Percentiles rank a stretch among this genome's conserved stretches.
These are phyloP conservation scores for Cryptococcus sp. DNA, from an alignment of 1,284 basidiomycete genomes.

Conservation along the genomic window DNA sequence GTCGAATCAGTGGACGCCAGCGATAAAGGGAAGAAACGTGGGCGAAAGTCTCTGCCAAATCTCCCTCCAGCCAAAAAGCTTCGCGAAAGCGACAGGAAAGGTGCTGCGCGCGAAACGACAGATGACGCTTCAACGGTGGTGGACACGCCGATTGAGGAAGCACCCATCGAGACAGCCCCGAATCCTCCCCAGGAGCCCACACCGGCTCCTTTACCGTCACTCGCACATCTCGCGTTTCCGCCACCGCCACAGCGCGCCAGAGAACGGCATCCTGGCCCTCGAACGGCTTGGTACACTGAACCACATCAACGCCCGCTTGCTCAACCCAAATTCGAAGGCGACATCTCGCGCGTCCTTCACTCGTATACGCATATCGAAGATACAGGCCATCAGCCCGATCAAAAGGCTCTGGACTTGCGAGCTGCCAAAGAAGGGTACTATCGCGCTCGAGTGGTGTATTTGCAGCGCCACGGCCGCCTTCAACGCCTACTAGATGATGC, in stretches of 20 bases:
- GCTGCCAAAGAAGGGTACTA: constrained; percentile 59
- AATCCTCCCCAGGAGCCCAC: constrained; percentile 22
- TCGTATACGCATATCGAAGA: constrained; percentile 63
- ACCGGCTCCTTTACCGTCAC: constrained; percentile 44
- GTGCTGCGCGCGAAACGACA: too few species aligned
- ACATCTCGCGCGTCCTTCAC: constrained; percentile 60
- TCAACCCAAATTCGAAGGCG: constrained; percentile 58
- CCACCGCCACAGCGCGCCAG: constrained; percentile 49
- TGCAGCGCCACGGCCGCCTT: constrained; percentile 51
- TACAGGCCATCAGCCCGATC: constrained; percentile 55
- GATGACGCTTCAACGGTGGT: not conserved
- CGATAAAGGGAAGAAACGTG: constrained; percentile 34
- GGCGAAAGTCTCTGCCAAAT: constrained; percentile 28
- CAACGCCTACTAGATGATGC: constrained; percentile 51
- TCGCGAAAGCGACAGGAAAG: not conserved
- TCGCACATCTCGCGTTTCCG: constrained; percentile 40
- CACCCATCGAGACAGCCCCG: constrained; percentile 17
- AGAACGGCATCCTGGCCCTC: constrained; percentile 67
- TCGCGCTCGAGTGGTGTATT: constrained; percentile 58
- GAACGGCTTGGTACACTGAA: constrained; percentile 61
- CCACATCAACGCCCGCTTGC: constrained; percentile 65
- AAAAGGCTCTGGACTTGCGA: constrained; percentile 55
- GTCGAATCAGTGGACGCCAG: constrained; percentile 7
- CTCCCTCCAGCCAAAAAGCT: constrained; percentile 28
- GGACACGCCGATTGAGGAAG: not conserved